Base-by-base conservation (phyloP, 2,329 filamentous ascomycete species). In the Tolypocladium tropicale region DNA sequence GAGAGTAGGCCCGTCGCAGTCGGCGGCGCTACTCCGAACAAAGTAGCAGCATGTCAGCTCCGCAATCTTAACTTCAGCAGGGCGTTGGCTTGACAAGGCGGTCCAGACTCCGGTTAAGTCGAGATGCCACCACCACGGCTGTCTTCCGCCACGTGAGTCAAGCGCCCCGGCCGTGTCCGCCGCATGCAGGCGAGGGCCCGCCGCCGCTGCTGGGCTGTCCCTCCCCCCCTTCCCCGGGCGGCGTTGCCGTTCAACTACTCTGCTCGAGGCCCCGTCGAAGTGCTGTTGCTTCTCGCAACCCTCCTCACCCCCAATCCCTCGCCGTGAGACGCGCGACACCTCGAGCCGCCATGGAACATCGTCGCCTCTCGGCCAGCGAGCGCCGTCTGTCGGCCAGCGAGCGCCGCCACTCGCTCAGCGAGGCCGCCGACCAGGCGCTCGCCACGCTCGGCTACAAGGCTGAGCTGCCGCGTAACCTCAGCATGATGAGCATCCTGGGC, bases 381-480 rank as follows among this genome's bases (percentile, higher is more conserved):
- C n/a, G n/a, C n/a, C n/a, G n/a, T n/a, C 36, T 54, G 30, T 61
- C 63, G 16, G 58, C 56, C 55, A n/a, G n/a, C n/a, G n/a, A n/a
- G n/a, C 55, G 58, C 46, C 60, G 59, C 25, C 36, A 54, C 25
- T 62, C 63, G 12, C 58, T 54, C 56, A 57, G 53, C 53, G 57
- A 59, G 41, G 60, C 62, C 23, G 74, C 76, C 64, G 73, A 75
- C 57, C 69, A 70, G 54, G 74, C 73, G 36, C 73, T 80, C 56
- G 76, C 74, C 61, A 66, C 69, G 23, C 69, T 80, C 28, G 78
- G 78, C 61, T 76, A 79, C 69, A 78, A 75, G 68, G 67, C 71
- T 60, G 75, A 81, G 60, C 68, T 80, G 41, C 72, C 74, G 55
- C 74, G 78, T 52, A 76, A 77, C 64, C 77, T 80, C 63, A 75